Percentiles rank a stretch among this genome's conserved stretches.
Conservation (phyloP, 805 yeast genomes). For the Saccharomycopsis synnaedendra region DNA sequence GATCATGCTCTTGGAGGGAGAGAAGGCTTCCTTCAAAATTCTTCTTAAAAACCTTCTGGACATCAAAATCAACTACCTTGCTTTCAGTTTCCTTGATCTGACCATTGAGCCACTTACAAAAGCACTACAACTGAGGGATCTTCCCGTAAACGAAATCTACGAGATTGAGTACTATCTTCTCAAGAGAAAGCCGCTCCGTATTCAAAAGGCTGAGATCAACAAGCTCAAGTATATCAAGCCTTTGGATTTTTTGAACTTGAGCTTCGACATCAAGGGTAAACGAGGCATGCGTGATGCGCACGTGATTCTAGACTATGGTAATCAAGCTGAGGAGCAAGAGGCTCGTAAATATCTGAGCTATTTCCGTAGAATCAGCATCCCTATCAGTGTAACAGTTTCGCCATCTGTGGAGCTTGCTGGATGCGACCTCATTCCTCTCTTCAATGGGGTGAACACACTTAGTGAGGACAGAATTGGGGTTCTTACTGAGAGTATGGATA, state of each 20-base stretch:
- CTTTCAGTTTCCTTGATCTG: conserved; percentile 61
- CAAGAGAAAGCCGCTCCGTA: conserved; percentile 43
- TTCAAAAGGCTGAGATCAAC: conserved; percentile 22
- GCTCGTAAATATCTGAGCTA: conserved; percentile 20
- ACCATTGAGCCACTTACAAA: conserved; percentile 52
- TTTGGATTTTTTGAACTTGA: conserved; percentile 31
- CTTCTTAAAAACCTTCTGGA: conserved; percentile 46
- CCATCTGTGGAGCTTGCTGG: conserved; percentile 67
- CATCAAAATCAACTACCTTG: conserved; percentile 43
- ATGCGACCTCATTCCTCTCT: conserved; percentile 60
- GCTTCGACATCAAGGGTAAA: conserved; percentile 56
- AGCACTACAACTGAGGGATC: conserved; percentile 35
- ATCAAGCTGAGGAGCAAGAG: conserved; percentile 21
- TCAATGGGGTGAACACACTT: conserved; percentile 20
- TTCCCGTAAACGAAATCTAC: conserved; percentile 53
- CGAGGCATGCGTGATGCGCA: conserved; percentile 60
- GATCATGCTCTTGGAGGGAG: conserved; percentile 76
- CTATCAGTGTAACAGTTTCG: conserved; percentile 58
- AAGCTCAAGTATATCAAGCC: conserved; percentile 22
- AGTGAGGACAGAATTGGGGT: conserved; percentile 15
- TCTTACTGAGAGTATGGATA: conserved; percentile 22
- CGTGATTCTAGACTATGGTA: conserved; percentile 54
- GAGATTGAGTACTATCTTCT: conserved; percentile 64
- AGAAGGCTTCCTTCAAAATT: conserved; percentile 38
- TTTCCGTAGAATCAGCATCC: conserved; percentile 51